Base-by-base conservation (phyloP, 169 alveolate species). In the Plasmodium coatneyi region DNA sequence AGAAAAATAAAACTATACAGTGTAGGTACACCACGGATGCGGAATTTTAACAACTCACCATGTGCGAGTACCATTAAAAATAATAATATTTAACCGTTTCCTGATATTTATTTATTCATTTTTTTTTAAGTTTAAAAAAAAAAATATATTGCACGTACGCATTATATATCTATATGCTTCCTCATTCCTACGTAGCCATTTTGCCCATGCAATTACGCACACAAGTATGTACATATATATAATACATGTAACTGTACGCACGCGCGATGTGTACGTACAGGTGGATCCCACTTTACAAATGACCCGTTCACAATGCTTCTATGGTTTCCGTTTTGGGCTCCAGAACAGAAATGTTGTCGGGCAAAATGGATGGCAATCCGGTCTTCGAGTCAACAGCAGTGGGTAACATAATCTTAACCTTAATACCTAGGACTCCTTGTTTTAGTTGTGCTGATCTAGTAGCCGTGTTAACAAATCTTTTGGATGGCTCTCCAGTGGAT, bases 401-500 rank as follows among this genome's bases (percentile, higher is more conserved):
- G 71, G 99, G 99, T 80, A 98, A 97, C 99, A 99, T 98, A 96
- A 99, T 99, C 97, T 98, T 98, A 56, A 97, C 98, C 93, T 97
- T 96, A 87, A 98, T 96, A 46, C 99, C 99, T 39, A 98, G 93
- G 41, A 98, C 99, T n/a, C 99, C 99, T 97, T 99, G 99, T 94
- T 99, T 98, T 97, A 99, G 97, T 96, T 97, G 98, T 95, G 99
- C 99, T 95, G 99, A 99, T 94, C 99, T 98, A 66, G 99, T 99
- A 86, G 99, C 99, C 80, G 98, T 98, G 94, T 98, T 99, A 95
- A 99, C 98, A 97, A 98, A 99, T 81, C 97, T 98, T 90, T 97
- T 96, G 95, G 98, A 98, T 39, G 99, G 99, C 96, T 99, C 99
- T 83, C 99, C 99, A 74, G 99, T 99, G 87, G 99, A 98, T 97